Conservation (phyloP, 768 basidiomycete species). For the Lactarius sanguifluus region DNA sequence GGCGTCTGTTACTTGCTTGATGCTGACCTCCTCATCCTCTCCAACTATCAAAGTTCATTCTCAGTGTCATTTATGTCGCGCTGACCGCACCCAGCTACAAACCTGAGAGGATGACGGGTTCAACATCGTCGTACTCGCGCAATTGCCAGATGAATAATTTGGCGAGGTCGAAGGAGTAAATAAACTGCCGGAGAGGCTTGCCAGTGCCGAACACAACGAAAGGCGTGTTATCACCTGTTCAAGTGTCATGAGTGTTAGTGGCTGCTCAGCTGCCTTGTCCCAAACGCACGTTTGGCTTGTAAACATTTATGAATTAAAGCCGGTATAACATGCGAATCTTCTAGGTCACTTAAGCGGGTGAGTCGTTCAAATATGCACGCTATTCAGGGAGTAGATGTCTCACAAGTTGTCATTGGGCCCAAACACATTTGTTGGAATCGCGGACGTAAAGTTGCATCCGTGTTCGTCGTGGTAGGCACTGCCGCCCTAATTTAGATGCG, state of each 20-base stretch:
- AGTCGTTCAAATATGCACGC: background rate
- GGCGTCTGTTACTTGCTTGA: slow-evolving; percentile 87
- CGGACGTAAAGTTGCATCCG: slow-evolving; percentile 92
- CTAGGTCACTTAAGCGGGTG: slow-evolving; percentile 62
- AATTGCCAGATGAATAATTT: slow-evolving; percentile 94
- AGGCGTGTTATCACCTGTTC: slow-evolving; percentile 72
- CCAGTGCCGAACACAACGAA: slow-evolving; percentile 90
- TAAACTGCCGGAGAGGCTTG: slow-evolving; percentile 94
- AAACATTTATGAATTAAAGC: slow-evolving; percentile 92
- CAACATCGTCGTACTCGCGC: slow-evolving; percentile 87
- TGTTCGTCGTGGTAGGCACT: slow-evolving; percentile 97
- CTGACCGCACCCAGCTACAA: slow-evolving; percentile 18
- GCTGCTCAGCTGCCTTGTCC: background rate
- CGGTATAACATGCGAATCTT: slow-evolving; percentile 92
- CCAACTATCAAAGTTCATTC: slow-evolving; percentile 55
- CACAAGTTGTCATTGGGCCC: slow-evolving; percentile 94
- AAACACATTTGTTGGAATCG: slow-evolving; percentile 98
- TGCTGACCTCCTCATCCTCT: slow-evolving; percentile 92
- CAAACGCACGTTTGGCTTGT: slow-evolving; percentile 75
- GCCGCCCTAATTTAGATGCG: background rate
- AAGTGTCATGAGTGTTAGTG: slow-evolving; percentile 32
- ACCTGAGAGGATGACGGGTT: slow-evolving; percentile 92
- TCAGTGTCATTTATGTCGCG: background rate
- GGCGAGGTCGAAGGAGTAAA: slow-evolving; percentile 94
- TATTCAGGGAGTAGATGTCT: slow-evolving; percentile 28